Evolutionary conservation across 768 basidiomycete genomes (phyloP), one percentile per base, ranked within the genome.

Genomic region (Stropharia rugosoannulata): DNA sequence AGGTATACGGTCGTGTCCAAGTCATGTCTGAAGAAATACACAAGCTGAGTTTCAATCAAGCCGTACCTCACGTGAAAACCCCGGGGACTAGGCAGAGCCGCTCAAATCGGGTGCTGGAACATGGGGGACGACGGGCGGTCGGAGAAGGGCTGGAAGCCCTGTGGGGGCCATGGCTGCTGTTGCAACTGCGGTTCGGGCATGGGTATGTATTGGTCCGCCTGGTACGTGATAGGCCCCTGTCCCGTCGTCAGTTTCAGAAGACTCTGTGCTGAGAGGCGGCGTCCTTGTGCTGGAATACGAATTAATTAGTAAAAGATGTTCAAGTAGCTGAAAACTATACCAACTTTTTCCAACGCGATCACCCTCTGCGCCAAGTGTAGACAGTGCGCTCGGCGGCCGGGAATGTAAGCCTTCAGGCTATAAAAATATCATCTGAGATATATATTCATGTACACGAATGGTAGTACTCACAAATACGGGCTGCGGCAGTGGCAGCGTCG

Each of bases 51-150:
- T n/a, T n/a, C n/a, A n/a, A n/a, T n/a, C n/a, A n/a, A n/a, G n/a
- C n/a, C n/a, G n/a, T n/a, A n/a, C n/a, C n/a, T n/a, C n/a, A n/a
- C n/a, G n/a, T n/a, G n/a, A n/a, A n/a, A n/a, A n/a, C n/a, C n/a
- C n/a, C n/a, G n/a, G n/a, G n/a, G n/a, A n/a, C n/a, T n/a, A n/a
- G n/a, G n/a, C n/a, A n/a, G n/a, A n/a, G n/a, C n/a, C n/a, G n/a
- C n/a, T n/a, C n/a, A n/a, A n/a, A n/a, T n/a, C n/a, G n/a, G n/a
- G n/a, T n/a, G n/a, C n/a, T n/a, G n/a, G n/a, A n/a, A 72, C 76
- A 22, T 63, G 66, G 7, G 78, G 77, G 50, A 80, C 68, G 18
- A 79, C 73, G 8, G 22, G 22, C 72, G 64, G 54, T 43, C 47
- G 22, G 55, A 55, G 42, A 44, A 49, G 32, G 62, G 57, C 13